Evolutionary conservation across 2,329 filamentous ascomycete genomes (phyloP).

Genomic region (Colletotrichum sp.): DNA sequence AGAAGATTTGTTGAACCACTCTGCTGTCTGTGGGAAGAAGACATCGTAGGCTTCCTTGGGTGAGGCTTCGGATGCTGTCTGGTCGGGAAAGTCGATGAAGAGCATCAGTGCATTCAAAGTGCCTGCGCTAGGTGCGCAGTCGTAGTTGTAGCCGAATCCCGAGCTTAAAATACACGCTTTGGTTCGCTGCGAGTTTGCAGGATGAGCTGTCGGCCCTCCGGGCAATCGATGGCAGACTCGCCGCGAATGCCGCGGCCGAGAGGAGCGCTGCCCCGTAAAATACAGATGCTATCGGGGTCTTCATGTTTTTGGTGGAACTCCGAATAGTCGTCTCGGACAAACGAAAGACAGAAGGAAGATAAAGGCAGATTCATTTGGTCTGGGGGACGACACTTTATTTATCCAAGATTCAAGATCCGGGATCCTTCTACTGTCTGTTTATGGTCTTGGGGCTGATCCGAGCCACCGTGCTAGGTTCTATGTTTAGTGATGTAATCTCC

Average conservation of each 20-base stretch:
- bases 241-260: not conserved
- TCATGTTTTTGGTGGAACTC: not conserved
- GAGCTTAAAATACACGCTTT: slow-evolving; percentile 31
- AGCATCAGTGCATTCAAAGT: slow-evolving; percentile 36
- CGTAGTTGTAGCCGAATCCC: slow-evolving; percentile 31
- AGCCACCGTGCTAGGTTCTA: not conserved
- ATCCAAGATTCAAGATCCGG: not conserved
- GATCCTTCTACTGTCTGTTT: not conserved
- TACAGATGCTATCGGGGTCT: not conserved
- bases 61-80: slow-evolving; percentile 16
- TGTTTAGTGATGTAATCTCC: not conserved
- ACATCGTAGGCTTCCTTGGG: not conserved
- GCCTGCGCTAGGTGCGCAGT: slow-evolving; percentile 37
- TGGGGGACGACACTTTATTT: accelerated
- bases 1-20: slow-evolving; percentile 18
- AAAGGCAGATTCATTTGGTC: too few relatives aligned
- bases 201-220: not conserved
- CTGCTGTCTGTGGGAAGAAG: not conserved
- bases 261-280: not conserved
- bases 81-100: slow-evolving; percentile 40
- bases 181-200: slow-evolving; percentile 28
- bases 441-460: not conserved
- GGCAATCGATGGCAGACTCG: not conserved
- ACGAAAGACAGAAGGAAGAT: too few relatives aligned
- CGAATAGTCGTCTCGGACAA: not conserved